Base-by-base conservation (phyloP, 163 green algal genomes). In the Scenedesmus sp. region DNA sequence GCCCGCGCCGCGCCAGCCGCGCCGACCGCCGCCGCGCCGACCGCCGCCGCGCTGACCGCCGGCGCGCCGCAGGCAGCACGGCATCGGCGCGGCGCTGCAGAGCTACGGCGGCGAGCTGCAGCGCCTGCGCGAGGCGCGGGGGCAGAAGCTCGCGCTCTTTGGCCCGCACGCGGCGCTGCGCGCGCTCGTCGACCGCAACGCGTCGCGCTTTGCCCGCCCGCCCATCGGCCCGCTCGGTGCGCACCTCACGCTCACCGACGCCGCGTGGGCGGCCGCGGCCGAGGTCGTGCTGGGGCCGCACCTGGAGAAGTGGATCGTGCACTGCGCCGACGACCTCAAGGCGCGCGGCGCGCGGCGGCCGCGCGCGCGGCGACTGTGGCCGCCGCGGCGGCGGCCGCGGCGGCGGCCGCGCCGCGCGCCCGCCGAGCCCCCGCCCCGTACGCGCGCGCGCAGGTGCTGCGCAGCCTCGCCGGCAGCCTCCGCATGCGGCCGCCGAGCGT, bases 221-320 rank as follows among this genome's bases (percentile, higher is more conserved):
- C 84, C 84, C 33, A 87, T 89, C 36, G 84, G 84, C 10, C 84
- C 84, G 5, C 33, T 89, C 7, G 84, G 84, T n/a, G 47, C 63
- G 4, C 54, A 80, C 42, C 56, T 89, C 5, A 81, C 31, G 2
- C 31, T 82, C 1, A 53, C 42, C 4, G 28, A 85, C 36, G 33
- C 60, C 11, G 60, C 78, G 26, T 82, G 75, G 75, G 28, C 50
- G 47, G 31, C 36, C n/a, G 77, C 82, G 0, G 63, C 64, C 2
- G 70, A 87, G 58, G 50, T 72, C 36, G 71, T 70, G 36, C 58
- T 83, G 28, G 77, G 77, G 15, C 36, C 26, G 10, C 3, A 51
- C n/a, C 26, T 83, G 14, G 58, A 79, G 11, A 57, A 51, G 4
- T 83, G 69, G 58, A 67, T 83, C 31, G 58, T 78, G 31, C 58